A percentile compares a stretch with the other conserved stretches of the same genome.
Evolutionary conservation across 306 rosid species (phyloP).

Genomic region (Lathyrus oleraceus): DNA sequence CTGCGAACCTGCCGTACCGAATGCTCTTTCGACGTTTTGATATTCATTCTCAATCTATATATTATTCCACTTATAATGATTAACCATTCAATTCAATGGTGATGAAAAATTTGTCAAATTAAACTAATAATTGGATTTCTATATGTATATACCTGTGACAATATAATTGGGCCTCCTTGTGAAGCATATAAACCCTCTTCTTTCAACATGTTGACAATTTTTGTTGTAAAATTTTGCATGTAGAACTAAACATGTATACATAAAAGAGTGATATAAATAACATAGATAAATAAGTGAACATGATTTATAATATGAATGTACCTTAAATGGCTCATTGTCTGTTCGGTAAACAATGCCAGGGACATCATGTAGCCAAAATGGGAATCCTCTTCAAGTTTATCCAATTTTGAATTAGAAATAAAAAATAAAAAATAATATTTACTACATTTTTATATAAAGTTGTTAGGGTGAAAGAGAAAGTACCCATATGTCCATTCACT

Average conservation of each 20-base stretch:
- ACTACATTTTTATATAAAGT: neutral
- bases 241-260: conserved; percentile 46
- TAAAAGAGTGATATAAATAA: neutral
- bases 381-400: conserved; percentile 63
- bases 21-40: conserved; percentile 58
- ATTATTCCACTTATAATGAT: neutral
- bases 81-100: neutral
- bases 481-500: conserved; percentile 86
- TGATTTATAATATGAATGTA: conserved; percentile 4
- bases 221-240: conserved; percentile 76
- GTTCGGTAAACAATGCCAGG: conserved; percentile 73
- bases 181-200: conserved; percentile 67
- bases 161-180: conserved; percentile 81
- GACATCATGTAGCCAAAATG: conserved; percentile 84
- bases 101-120: neutral
- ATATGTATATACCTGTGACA: conserved; percentile 50
- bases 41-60: conserved; percentile 76
- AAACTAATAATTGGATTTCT: neutral
- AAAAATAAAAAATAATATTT: neutral
- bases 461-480: neutral
- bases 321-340: conserved; percentile 82
- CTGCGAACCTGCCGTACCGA: conserved; percentile 35
- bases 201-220: conserved; percentile 70
- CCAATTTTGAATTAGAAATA: neutral
- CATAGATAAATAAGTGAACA: neutral